Evolutionary conservation across 1,284 basidiomycete genomes (phyloP), one percentile per base, ranked within the genome.

Genomic region (Sporisorium reilianum): DNA sequence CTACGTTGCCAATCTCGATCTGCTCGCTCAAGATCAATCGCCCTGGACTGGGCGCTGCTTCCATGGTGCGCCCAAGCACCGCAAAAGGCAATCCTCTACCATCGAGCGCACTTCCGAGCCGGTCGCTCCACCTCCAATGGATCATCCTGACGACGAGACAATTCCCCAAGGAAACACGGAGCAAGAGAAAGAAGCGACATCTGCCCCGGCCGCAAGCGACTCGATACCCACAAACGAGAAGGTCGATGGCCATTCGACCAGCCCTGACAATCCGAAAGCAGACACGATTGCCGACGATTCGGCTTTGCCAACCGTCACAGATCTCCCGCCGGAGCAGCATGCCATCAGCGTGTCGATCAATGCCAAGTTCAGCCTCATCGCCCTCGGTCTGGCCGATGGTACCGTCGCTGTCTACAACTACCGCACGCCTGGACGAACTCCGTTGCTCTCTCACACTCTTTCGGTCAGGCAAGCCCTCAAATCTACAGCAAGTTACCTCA

Each of bases 311-410:
- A n/a, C 26, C 1, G 23, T 60, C 20, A 11, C 42, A 1, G 49
- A 45, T n/a, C 28, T 75, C 8, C 55, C 64, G 2, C 74, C 86
- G 26, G 92, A 91, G 66, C 85, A 88, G 49, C 90, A 91, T 79
- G 92, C 91, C 14, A 77, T 77, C 5, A 70, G 46, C 6, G 87
- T 93, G 18, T 89, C 91, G 2, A 87, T 95, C 73, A 98, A 97
- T 80, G 88, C 88, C 20, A 91, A 90, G 75, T 94, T 97, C 80
- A 95, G 93, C 30, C 84, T 96, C 52, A 88, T 94, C 46, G 93
- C 94, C 1, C 87, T 95, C 22, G 95, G 95, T 2, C 91, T 91
- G 14, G 86, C 88, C 23, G 89, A 90, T 91, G 85, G 84, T 7
- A 80, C 75, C 9, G 64, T 82, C n/a, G 57, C 75, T 3, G 62